Base-by-base conservation (phyloP, 805 yeast species). In the Candida berthetii region DNA sequence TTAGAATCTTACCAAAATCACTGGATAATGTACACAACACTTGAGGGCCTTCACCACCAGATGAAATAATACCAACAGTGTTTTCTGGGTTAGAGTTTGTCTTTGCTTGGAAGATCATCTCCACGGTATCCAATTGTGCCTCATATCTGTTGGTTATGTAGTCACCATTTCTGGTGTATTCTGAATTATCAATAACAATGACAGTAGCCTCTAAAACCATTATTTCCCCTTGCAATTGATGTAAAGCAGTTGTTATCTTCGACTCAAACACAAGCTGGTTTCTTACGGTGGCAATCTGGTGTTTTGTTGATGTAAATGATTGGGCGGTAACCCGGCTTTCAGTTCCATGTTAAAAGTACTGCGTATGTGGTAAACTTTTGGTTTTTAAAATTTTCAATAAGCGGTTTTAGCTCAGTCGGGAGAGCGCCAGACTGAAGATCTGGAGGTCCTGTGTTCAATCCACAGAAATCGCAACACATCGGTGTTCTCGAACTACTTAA, bases 121-220 rank as follows among this genome's bases (percentile, higher is more conserved):
- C 93, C 24, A 90, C 89, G 9, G 96, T 81, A 48, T 93, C 96
- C 46, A 85, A 70, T 64, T 93, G 96, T 2, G 98, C 96, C 48
- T 85, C 95, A 59, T 81, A 90, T 55, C 99, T 75, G 14, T 90
- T 82, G 15, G 95, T 80, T 31, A 85, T 74, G 57, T 82, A 93
- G 62, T 93, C 99, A 27, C 98, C 99, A 60, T 93, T 93, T 56
- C 99, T 76, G 78, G 90, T 85, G 64, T 74, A 91, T 68, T 93
- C 99, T 40, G 96, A 88, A 72, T 89, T 91, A 71, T 93, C 99
- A 58, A 93, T 76, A 57, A 89, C 87, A 48, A 93, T 77, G 85
- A 93, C 90, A 14, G 96, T 85, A 48, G 98, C 98, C 67, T 93
- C 99, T 55, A 90, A 76, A 48, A 84, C 96, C 97, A 89, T 89